Base-by-base conservation (phyloP, 805 yeast genomes). In the Hanseniaspora valbyensis region DNA sequence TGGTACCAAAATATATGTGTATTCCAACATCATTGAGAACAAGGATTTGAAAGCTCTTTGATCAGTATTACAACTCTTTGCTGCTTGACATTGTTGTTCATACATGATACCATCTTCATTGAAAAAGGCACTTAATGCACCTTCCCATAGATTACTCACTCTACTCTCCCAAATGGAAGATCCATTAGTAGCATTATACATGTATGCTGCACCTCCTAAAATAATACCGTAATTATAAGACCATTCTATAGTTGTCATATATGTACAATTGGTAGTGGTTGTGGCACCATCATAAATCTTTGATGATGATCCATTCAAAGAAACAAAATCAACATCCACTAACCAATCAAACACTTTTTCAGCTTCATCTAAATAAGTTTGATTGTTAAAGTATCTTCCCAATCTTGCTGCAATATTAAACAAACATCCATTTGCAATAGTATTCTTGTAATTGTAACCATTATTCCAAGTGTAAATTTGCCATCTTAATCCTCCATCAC, bases 401-500 rank as follows among this genome's bases (percentile, higher is more conserved):
- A 89, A 72, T 55, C 96, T 73, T 0, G 96, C 92, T 16, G 84
- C 94, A 37, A 89, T 63, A 58, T 86, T 87, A 75, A 89, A 88
- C 50, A 89, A 69, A 44, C 89, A 84, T 25, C 95, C 96, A 65
- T 86, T 89, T n/a, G 94, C 74, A 53, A 89, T 86, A 33, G 95
- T 70, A 65, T 90, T 90, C 66, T 90, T 90, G 67, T 90, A 90
- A 64, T 85, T 83, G 64, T 88, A 90, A 54, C 97, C 98, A 6
- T 86, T 74, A 64, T 90, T 90, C 95, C 95, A 89, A 52, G 81
- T 74, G 69, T 81, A 90, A 60, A 90, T 90, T 70, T 90, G 97
- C 97, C 97, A 90, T 66, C 96, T 74, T 54, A 90, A 68, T 0
- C 98, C 97, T 53, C 98, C 97, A 40, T 72, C 75, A 68, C 98